Evolutionary conservation across 2,329 filamentous ascomycete genomes (phyloP), one percentile per base, ranked within the genome.

Genomic region (Talaromyces piceae): DNA sequence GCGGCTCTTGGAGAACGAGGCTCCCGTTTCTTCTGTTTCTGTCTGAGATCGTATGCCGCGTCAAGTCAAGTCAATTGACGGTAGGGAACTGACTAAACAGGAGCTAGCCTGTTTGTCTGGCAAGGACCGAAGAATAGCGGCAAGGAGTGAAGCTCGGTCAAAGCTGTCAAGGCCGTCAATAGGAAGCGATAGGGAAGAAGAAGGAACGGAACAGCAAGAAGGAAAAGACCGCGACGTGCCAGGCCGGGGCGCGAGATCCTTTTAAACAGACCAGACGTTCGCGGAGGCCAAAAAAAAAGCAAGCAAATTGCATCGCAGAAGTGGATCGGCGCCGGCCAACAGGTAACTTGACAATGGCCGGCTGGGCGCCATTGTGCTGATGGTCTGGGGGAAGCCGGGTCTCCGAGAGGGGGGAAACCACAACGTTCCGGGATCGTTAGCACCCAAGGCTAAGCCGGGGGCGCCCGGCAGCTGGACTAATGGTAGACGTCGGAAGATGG

Each of bases 371-470:
- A 22, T 4, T 9, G 16, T 18, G 13, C 12, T 18, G n/a, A 18
- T 16, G 16, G n/a, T 37, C 31, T 18, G 5, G 25, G 18, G 30
- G 25, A 33, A 50, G n/a, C n/a, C n/a, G n/a, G n/a, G n/a, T n/a
- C n/a, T n/a, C n/a, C n/a, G n/a, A n/a, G n/a, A n/a, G n/a, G n/a
- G n/a, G n/a, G n/a, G n/a, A n/a, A n/a, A n/a, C n/a, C 18, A 37
- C 48, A 27, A 45, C 44, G 33, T 44, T 20, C 41, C 28, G 41
- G 26, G 47, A 50, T 50, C 20, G 45, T 41, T 45, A 41, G 28
- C 26, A 26, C n/a, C 22, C 28, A 26, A 23, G 33, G n/a, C 20
- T 18, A 41, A 41, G 26, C n/a, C 28, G 16, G 26, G 9, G 44
- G 9, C 30, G 31, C 30, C 27, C 22, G 23, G 25, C 23, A 33